These are phyloP conservation scores for Phalaenopsis aphrodite DNA, from an alignment of 106 monocot species.

Conservation along the genomic window DNA sequence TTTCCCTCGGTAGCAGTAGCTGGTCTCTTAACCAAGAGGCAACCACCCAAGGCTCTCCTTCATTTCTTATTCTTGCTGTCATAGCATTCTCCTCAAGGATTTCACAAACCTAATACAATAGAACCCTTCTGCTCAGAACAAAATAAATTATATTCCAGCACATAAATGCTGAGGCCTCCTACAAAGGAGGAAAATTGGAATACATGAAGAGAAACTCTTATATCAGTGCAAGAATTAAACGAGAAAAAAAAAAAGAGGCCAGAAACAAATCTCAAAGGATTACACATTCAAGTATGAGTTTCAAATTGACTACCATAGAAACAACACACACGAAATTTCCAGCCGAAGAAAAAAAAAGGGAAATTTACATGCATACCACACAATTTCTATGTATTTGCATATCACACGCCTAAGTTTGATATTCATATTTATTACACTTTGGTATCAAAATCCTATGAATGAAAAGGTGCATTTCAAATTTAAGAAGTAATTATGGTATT, in stretches of 20 bases:
- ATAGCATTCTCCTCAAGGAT: slow-evolving; percentile 77
- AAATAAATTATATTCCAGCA: background rate
- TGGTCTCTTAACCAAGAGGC: slow-evolving; percentile 91
- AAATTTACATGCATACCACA: no score
- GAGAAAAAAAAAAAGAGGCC: no score
- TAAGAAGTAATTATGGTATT: no score
- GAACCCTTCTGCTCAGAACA: background rate
- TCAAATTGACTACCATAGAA: background rate
- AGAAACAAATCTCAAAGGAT: background rate
- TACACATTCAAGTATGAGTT: background rate
- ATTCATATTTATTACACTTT: no score
- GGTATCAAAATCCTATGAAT: no score
- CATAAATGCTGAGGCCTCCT: background rate
- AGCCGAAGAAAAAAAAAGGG: no score
- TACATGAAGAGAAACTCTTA: background rate
- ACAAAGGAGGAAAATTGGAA: background rate
- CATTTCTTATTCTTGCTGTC: slow-evolving; percentile 17
- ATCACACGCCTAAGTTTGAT: no score
- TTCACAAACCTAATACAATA: slow-evolving; percentile 74
- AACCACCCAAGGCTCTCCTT: slow-evolving; percentile 63
- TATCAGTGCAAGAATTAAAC: background rate
- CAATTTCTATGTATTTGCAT: no score
- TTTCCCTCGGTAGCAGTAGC: slow-evolving; percentile 70
- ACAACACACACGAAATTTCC: no score
- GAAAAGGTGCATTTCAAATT: no score